Conservation (phyloP, 2,329 filamentous ascomycete genomes). For the Thyridium curvatum region DNA sequence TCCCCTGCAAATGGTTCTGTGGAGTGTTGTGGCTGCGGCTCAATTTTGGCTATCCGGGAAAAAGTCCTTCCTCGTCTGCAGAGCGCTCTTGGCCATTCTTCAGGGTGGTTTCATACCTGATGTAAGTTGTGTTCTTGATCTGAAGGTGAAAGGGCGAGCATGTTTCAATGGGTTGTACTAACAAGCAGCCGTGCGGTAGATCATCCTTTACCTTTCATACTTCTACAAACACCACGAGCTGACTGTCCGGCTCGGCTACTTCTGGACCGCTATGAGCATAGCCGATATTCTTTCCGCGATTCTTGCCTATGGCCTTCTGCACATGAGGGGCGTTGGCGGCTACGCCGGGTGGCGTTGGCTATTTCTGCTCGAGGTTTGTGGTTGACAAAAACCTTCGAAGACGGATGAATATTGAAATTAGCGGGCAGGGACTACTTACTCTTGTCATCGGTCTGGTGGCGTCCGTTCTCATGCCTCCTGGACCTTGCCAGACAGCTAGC, state of each 20-base stretch:
- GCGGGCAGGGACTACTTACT: conserved; percentile 25
- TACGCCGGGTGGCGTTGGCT: conserved; percentile 40
- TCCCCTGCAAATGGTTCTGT: conserved; percentile 49
- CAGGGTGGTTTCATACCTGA: conserved; percentile 42
- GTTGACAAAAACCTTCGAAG: too few species aligned
- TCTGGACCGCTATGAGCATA: conserved; percentile 32
- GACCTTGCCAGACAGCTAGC: conserved; percentile 42
- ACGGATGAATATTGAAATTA: too few species aligned
- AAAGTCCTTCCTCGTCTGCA: conserved; percentile 29
- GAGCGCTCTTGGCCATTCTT: conserved; percentile 31
- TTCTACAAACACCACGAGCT: conserved; percentile 36
- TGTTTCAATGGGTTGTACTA: too few species aligned
- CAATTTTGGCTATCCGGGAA: conserved; percentile 36
- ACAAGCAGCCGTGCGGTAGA: conserved; percentile 5
- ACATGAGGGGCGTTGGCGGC: conserved; percentile 28
- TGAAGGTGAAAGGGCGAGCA: too few species aligned
- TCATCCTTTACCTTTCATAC: conserved; percentile 36
- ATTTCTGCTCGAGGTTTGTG: conserved; percentile 49
- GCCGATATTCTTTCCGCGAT: conserved; percentile 32
- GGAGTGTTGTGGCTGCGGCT: conserved; percentile 44
- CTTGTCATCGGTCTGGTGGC: conserved; percentile 43
- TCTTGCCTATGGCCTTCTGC: conserved; percentile 31
- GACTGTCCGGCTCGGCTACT: conserved; percentile 29
- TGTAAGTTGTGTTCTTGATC: conserved; percentile 15
- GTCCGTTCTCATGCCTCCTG: conserved; percentile 48